Base-by-base conservation (phyloP, 225 moss, liverwort and hornwort genomes). In the Marchantia polymorpha region DNA sequence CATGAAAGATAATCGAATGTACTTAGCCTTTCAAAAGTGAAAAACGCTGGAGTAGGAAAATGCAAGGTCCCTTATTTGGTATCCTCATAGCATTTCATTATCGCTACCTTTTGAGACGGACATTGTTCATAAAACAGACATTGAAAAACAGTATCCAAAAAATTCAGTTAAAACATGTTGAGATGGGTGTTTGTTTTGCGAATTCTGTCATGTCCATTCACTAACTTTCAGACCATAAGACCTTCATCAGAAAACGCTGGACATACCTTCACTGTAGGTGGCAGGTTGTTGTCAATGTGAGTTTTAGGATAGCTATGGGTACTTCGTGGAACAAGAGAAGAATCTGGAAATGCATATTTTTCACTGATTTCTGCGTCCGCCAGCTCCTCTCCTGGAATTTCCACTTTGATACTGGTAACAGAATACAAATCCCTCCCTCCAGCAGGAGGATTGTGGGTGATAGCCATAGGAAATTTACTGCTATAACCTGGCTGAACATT, bases 351-450 rank as follows among this genome's bases (percentile, higher is more conserved):
- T 27, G 75, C 20, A 68, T 88, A 88, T n/a, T 80, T 9, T 71
- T 11, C 8, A 14, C 80, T 69, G 30, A 68, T 69, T 70, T 74
- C 72, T 39, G 56, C 54, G 73, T 65, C 72, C 63, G 27, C 26
- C 72, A 67, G 55, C 46, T 82, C 72, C 10, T 80, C 82, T 26
- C 67, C 84, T 52, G 72, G 77, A 25, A 50, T 73, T 27, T 85
- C 83, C 66, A 83, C 64, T 83, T 84, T 81, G 78, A 82, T 78
- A 69, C 75, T 71, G 49, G 31, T 81, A 26, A 88, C 68, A 55
- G 85, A 78, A 59, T 88, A 88, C 8, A 88, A 0, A 77, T 88
- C 87, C 63, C 69, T 78, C 54, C 87, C 87, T 72, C 87, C 87
- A 54, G 84, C 82, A 63, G 87, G 87, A 72, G 87, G 87, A 60